Evolutionary conservation across 2,329 filamentous ascomycete species (phyloP), one percentile per base, ranked within the genome.

Genomic region (Talaromyces sp.): DNA sequence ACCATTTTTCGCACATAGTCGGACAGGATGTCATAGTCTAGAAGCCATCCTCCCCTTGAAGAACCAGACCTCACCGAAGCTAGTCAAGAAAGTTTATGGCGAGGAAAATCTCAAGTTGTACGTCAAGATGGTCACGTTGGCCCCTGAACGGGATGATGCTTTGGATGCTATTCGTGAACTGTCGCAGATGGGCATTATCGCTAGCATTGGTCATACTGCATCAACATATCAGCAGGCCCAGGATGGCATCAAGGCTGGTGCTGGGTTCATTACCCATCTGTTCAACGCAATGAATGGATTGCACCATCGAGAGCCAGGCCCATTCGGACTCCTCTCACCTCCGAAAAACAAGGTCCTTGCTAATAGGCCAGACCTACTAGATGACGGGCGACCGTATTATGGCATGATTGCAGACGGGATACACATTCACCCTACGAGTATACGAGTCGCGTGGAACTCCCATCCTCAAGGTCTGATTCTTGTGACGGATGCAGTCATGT

Each of bases 341-440:
- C 32, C 19, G 8, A 61, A 54, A 48, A 26, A 51, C 19, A 32
- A 54, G 10, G 10, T 46, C 5, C 26, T 56, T 10, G 11, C 24
- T 52, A 24, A 60, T 26, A 35, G 56, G 38, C 38, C 41, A 3
- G 56, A 48, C 38, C 32, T 48, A 6, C 7, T 72, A 76, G 54
- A 56, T 17, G 12, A 54, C 51, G 54, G 43, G n/a, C 19, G 59
- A 21, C 61, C 64, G 2, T 64, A 65, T 46, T 65, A 64, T 32
- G 62, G 64, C 9, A 50, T 64, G 24, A 65, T 65, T 59, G 62
- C 64, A 2, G 64, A 65, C 56, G 61, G 59, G 0, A 58, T 59
- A 41, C 64, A 64, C 26, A 52, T 65, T 21, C 64, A 65, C 29
- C 62, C 62, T 6, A 59, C 59, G 10, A 62, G 59, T 53, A 19